phyloP scores from a whole-genome alignment of 352 stramenopile species.

The Globisporangium spinosum region DNA sequence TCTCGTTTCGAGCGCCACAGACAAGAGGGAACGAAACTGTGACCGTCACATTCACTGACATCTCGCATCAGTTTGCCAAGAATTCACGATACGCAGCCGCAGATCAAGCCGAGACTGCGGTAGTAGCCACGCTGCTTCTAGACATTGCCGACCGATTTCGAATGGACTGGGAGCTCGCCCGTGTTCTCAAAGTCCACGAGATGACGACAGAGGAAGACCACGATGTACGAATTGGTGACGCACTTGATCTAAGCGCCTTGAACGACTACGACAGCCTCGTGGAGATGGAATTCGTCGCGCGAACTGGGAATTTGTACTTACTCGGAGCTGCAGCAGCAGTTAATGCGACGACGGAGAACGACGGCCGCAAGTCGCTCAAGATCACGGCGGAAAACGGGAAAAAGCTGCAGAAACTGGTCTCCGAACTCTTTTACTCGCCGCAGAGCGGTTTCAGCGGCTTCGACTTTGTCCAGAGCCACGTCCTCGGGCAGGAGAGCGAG shows the following conservation, averaged over 20 bases:
- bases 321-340: not conserved
- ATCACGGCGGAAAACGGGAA: constrained; percentile 1
- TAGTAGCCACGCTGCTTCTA: constrained; percentile 12
- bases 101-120: not conserved
- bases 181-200: not conserved
- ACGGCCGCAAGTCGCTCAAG: constrained; percentile 3
- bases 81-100: not conserved
- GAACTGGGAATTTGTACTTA: constrained; percentile 10
- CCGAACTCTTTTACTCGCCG: constrained; percentile 15
- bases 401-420: constrained; percentile 8
- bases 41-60: constrained; percentile 11
- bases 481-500: constrained; percentile 1
- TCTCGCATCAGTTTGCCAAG: constrained; percentile 7
- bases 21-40: not conserved
- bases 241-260: constrained; percentile 11
- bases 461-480: constrained; percentile 7
- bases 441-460: constrained; percentile 16
- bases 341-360: not conserved
- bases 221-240: constrained; percentile 1
- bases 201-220: constrained; percentile 13
- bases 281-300: constrained; percentile 3
- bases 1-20: not conserved
- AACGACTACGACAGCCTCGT: not conserved
- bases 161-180: not conserved
- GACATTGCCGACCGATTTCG: not conserved